Evolutionary conservation across 345 rosid species (phyloP).

Genomic region (Boechera retrofracta): DNA sequence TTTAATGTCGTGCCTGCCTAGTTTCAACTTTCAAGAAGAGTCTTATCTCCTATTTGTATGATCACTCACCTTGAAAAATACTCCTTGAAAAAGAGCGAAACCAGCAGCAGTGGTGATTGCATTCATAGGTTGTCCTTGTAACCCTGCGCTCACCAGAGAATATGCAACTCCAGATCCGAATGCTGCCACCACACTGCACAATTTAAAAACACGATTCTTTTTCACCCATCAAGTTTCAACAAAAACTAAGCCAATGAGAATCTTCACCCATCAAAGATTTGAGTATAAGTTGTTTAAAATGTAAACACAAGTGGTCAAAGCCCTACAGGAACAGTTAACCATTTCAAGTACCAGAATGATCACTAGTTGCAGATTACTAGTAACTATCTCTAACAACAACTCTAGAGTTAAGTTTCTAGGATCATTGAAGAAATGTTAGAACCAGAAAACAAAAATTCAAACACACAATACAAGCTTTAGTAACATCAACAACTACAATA

Average conservation of each 20-base stretch:
- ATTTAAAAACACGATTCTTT: conserved; percentile 12
- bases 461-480: neutral
- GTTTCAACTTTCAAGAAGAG: conserved; percentile 40
- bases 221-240: neutral
- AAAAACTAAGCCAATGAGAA: conserved; percentile 12
- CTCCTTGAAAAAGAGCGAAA: conserved; percentile 86
- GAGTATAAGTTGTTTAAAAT: neutral
- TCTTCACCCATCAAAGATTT: conserved; percentile 11
- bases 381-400: conserved; percentile 1
- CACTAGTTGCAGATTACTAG: neutral
- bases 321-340: neutral
- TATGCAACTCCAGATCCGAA: conserved; percentile 92
- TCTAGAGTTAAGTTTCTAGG: neutral
- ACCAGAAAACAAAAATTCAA: conserved; percentile 20
- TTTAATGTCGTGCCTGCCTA: neutral
- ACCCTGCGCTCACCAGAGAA: conserved; percentile 84
- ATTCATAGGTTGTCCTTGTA: conserved; percentile 70
- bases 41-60: neutral
- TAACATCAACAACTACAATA: neutral
- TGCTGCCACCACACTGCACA: conserved; percentile 89
- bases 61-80: conserved; percentile 71
- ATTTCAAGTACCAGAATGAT: conserved; percentile 3
- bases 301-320: conserved; percentile 16
- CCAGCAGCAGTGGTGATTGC: conserved; percentile 78
- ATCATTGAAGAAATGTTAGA: conserved; percentile 3